phyloP scores from a whole-genome alignment of 2,329 filamentous ascomycete species.

The Chaetomiaceae sp. region DNA sequence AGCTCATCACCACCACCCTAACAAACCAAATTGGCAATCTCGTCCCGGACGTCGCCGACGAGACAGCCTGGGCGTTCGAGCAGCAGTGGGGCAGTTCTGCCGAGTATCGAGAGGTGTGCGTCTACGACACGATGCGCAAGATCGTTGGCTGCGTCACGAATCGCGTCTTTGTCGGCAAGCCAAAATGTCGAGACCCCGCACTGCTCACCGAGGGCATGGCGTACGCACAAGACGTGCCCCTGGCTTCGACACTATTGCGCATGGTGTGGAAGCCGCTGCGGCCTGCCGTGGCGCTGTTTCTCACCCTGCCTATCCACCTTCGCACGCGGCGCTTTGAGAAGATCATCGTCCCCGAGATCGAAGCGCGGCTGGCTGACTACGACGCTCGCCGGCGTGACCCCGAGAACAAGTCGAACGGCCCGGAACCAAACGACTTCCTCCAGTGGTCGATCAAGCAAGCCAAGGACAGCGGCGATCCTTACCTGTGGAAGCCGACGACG shows the following conservation, averaged over 20 bases:
- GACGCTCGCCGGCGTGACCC: conserved; percentile 24
- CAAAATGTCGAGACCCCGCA: conserved; percentile 28
- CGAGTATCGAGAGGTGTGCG: conserved; percentile 21
- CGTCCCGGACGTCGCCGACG: conserved; percentile 30
- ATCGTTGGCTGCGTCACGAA: conserved; percentile 31
- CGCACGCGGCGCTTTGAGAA: conserved; percentile 24
- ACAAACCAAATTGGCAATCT: conserved; percentile 33
- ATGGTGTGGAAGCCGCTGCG: conserved; percentile 24
- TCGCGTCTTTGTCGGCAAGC: conserved; percentile 32
- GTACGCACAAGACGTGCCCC: conserved; percentile 28
- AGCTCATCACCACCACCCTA: conserved; percentile 28
- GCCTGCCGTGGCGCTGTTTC: conserved; percentile 24
- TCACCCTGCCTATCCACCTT: conserved; percentile 29
- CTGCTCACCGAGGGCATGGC: conserved; percentile 28
- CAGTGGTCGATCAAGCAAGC: conserved; percentile 25
- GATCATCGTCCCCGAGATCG: conserved; percentile 28
- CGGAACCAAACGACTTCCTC: conserved; percentile 24
- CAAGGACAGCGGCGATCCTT: conserved; percentile 26
- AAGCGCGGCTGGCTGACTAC: conserved; percentile 26
- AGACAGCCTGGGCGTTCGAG: conserved; percentile 28
- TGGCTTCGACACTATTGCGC: conserved; percentile 22
- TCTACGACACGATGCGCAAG: conserved; percentile 28
- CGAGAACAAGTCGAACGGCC: conserved; percentile 19
- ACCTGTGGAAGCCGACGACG: conserved; percentile 25
- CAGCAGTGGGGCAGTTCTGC: conserved; percentile 26